Conservation (phyloP, 306 rosid species). For the Castanea mollissima region DNA sequence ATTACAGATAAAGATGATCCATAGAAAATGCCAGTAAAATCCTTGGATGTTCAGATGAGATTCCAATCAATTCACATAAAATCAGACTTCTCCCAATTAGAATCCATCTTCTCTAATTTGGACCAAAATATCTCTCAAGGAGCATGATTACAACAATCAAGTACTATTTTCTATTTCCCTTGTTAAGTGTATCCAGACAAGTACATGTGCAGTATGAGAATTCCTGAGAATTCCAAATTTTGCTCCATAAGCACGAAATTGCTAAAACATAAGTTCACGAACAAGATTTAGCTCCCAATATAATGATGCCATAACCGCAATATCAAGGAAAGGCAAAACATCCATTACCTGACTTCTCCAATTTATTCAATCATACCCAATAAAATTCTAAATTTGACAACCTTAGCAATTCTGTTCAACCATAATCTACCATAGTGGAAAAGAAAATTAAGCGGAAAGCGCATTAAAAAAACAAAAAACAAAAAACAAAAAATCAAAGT, state of each 20-base stretch:
- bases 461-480: not conserved
- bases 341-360: not conserved
- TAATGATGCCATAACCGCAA: not conserved
- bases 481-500: not conserved
- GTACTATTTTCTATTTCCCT: not conserved
- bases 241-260: not conserved
- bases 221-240: not conserved
- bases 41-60: not conserved
- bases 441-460: not conserved
- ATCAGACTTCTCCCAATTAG: not conserved
- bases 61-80: not conserved
- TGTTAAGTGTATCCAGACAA: not conserved
- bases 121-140: not conserved
- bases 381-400: not conserved
- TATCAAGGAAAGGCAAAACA: not conserved
- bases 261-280: not conserved
- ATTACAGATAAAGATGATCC: no score
- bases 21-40: not conserved
- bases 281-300: not conserved
- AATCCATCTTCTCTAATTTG: not conserved
- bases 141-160: not conserved
- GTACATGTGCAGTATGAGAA: not conserved
- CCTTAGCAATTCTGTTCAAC: not conserved
- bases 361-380: not conserved
- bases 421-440: not conserved